Conservation (phyloP, 805 yeast species). For the Ogataea methylovora region DNA sequence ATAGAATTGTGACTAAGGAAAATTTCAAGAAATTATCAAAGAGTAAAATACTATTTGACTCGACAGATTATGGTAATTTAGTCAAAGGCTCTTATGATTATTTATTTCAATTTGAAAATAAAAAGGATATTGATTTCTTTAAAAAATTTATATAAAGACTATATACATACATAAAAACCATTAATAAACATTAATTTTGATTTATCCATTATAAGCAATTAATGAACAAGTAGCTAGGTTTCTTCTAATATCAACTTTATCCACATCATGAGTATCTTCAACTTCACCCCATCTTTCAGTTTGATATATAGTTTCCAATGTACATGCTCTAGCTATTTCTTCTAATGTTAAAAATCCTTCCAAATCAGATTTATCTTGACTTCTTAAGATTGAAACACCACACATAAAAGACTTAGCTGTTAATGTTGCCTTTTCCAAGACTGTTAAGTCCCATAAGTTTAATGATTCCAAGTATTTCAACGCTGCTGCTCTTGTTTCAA, state of each 20-base stretch:
- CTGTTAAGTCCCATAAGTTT: conserved; percentile 72
- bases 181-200: neutral
- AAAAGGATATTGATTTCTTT: conserved; percentile 1
- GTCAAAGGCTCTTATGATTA: conserved; percentile 4
- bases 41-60: conserved; percentile 5
- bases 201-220: conserved; percentile 27
- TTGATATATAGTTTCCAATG: conserved; percentile 78
- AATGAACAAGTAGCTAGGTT: conserved; percentile 74
- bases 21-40: conserved; percentile 5
- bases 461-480: conserved; percentile 54
- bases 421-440: conserved; percentile 83
- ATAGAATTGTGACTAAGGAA: conserved; percentile 5
- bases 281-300: conserved; percentile 96
- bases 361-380: conserved; percentile 18
- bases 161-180: neutral
- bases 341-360: conserved; percentile 38
- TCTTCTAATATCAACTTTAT: conserved; percentile 80
- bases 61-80: conserved; percentile 10
- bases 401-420: conserved; percentile 81
- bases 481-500: conserved; percentile 54
- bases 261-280: conserved; percentile 98
- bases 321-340: conserved; percentile 69
- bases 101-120: conserved; percentile 9
- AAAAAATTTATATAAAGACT: neutral
- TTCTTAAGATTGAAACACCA: conserved; percentile 62